phyloP scores from a whole-genome alignment of 306 rosid genomes.

The Pterocarpus santalinus region DNA sequence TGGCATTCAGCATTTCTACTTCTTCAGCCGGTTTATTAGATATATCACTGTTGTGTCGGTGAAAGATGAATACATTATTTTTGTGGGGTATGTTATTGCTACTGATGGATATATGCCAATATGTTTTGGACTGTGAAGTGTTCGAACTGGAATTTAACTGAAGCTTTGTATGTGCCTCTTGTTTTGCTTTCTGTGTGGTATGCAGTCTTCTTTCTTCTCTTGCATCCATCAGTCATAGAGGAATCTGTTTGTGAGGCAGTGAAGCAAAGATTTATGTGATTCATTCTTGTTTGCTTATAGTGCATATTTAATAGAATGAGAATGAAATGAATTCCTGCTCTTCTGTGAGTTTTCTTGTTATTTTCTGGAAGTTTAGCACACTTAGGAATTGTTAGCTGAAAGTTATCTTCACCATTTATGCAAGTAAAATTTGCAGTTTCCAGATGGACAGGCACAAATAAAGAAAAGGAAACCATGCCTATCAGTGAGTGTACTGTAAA shows the following conservation, averaged over 20 bases:
- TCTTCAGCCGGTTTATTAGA: conserved; percentile 20
- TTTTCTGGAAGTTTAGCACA: conserved; percentile 22
- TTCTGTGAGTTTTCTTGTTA: conserved; percentile 10
- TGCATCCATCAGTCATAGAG: neutral
- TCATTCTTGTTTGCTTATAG: conserved; percentile 11
- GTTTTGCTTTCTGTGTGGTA: neutral
- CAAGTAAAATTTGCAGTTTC: conserved; percentile 24
- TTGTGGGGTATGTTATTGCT: conserved; percentile 27
- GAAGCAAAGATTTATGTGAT: neutral
- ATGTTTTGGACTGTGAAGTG: conserved; percentile 16
- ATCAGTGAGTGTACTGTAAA: conserved; percentile 33
- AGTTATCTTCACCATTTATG: neutral
- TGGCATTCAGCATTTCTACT: conserved; percentile 19
- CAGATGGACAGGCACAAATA: conserved; percentile 18
- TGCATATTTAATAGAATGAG: conserved; percentile 9
- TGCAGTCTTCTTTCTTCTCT: conserved; percentile 25
- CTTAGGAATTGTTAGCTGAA: conserved; percentile 10
- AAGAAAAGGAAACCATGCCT: conserved; percentile 29
- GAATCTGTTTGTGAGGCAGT: conserved; percentile 21
- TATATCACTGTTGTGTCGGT: conserved; percentile 24
- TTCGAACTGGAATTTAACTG: conserved; percentile 34
- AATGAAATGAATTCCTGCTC: conserved; percentile 38
- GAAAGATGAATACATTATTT: conserved; percentile 23
- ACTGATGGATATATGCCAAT: conserved; percentile 19
- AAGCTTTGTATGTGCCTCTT: conserved; percentile 38